Base-by-base conservation (phyloP, 257 asterid species). In the Penstemon newberryi region DNA sequence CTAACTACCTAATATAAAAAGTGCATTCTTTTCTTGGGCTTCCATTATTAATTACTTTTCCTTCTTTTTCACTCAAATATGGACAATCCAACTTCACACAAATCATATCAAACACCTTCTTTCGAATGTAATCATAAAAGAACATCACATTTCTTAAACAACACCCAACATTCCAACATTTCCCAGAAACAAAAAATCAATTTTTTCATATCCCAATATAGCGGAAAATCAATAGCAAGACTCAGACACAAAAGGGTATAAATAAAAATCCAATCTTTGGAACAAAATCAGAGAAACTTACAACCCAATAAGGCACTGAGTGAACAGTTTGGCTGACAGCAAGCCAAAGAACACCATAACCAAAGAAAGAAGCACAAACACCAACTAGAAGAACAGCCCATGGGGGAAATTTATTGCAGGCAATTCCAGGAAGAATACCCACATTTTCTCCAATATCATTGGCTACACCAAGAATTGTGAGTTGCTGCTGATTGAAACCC, bases 301-400 rank as follows among this genome's bases (percentile, higher is more conserved):
- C 99, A 70, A 83, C 84, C 97, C 99, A 93, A 46, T 85, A 93
- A 76, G 99, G 99, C 70, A 84, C 8, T 9, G 86, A 72, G 0
- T 50, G 73, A 70, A 90, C 81, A 73, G 89, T 84, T 73, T 73
- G 82, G 46, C 84, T 82, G 65, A 93, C 89, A 62, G 95, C 88
- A 63, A 93, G 96, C 95, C 95, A 93, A 36, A 93, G 70, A 68
- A 90, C 95, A 13, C 96, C 99, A 81, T 85, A 93, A 4, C 99
- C 97, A 5, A 88, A 71, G 69, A 88, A 93, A 75, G 95, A 79
- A 50, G 87, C 66, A 56, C 37, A 79, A 56, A 79, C 81, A 18
- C 97, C 99, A 46, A 88, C 81, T 60, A 90, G 88, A 52, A 93
- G 93, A 72, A 93, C 75, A 72, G 80, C 85, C 97, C 97, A 93